These are phyloP conservation scores for Kuraishia capsulata DNA, from an alignment of 805 yeast genomes.

Conservation along the genomic window DNA sequence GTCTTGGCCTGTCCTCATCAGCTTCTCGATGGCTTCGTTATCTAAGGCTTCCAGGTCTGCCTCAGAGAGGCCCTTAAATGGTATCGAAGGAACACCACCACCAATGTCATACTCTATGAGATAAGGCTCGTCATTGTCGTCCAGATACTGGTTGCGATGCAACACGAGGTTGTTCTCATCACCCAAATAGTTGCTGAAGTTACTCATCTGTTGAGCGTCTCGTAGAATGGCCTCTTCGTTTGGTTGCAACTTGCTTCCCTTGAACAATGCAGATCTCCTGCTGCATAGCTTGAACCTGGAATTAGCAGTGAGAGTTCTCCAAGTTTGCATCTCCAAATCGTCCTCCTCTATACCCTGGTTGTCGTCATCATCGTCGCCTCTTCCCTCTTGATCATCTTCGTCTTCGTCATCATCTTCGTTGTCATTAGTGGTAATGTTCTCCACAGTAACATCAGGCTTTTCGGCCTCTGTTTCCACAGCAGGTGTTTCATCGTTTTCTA, in stretches of 20 bases:
- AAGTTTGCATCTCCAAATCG: constrained; percentile 70
- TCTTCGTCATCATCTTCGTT: constrained; percentile 34
- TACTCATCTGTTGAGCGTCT: constrained; percentile 58
- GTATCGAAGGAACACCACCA: constrained; percentile 68
- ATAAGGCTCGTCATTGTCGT: constrained; percentile 54
- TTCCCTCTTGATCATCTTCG: constrained; percentile 30
- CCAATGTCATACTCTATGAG: constrained; percentile 77
- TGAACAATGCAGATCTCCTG: constrained; percentile 59
- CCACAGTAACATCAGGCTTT: neutral
- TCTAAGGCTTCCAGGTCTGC: constrained; percentile 37
- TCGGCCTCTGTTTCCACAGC: neutral
- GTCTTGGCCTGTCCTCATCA: constrained; percentile 18
- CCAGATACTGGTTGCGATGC: constrained; percentile 24
- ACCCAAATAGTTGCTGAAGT: constrained; percentile 38
- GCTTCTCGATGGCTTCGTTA: constrained; percentile 29
- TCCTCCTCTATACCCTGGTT: constrained; percentile 48
- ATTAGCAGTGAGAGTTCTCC: constrained; percentile 79
- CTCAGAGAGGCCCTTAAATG: constrained; percentile 41
- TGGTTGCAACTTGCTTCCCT: constrained; percentile 44
- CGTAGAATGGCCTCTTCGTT: constrained; percentile 66
- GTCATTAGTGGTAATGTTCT: neutral
- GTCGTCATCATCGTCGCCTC: constrained; percentile 14
- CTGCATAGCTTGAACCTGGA: constrained; percentile 69
- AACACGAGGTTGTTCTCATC: constrained; percentile 22
- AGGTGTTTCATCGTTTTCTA: constrained; percentile 5